A percentile compares a stretch with the other conserved stretches of the same genome.
Conservation (phyloP, 225 moss, liverwort and hornwort species). For the Neckera pumila region DNA sequence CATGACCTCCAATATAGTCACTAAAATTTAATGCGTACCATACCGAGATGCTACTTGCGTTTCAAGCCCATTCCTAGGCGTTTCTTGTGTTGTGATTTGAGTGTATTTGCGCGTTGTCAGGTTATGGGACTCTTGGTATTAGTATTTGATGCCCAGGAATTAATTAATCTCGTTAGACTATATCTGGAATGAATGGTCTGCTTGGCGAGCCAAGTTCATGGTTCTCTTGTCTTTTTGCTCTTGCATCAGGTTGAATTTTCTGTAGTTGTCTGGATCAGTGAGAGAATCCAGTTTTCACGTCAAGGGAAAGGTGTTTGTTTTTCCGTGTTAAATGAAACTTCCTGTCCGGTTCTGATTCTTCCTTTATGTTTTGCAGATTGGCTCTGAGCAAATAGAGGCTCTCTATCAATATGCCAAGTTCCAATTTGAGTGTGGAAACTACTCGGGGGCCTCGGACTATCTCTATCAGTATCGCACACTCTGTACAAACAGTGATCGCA, state of each 20-base stretch:
- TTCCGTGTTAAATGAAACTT: background rate
- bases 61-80: background rate
- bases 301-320: background rate
- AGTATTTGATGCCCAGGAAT: background rate
- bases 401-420: slow-evolving; percentile 96
- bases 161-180: background rate
- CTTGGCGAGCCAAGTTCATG: background rate
- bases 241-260: background rate
- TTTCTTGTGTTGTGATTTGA: background rate
- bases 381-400: slow-evolving; percentile 96
- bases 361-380: slow-evolving; percentile 42
- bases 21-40: background rate
- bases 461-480: slow-evolving; percentile 90
- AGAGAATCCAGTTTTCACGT: background rate
- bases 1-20: background rate
- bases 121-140: background rate
- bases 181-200: background rate
- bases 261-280: background rate
- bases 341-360: background rate
- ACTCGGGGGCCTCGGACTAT: slow-evolving; percentile 90
- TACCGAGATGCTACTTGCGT: background rate
- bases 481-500: slow-evolving; percentile 88
- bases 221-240: background rate
- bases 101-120: background rate
- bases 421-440: slow-evolving; percentile 94